These are phyloP conservation scores for Nitzschia sp. DNA, from an alignment of 108 stramenopile genomes.

Conservation along the genomic window DNA sequence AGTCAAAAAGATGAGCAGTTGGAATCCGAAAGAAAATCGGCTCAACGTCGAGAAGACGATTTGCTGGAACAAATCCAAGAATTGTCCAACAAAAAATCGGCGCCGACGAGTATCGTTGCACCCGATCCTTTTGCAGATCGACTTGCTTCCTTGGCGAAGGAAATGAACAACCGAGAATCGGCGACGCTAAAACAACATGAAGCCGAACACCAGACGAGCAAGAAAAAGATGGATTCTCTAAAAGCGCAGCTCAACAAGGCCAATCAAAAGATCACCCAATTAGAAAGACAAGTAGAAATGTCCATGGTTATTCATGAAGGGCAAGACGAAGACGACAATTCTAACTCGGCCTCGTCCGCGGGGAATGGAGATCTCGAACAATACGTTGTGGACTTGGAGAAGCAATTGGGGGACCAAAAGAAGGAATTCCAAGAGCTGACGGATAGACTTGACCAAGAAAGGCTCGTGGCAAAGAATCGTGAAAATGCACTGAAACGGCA, in stretches of 20 bases:
- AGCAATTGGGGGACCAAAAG: neutral
- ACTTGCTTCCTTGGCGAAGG: neutral
- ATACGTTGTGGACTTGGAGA: constrained; percentile 2
- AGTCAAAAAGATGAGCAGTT: neutral
- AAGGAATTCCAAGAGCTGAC: neutral
- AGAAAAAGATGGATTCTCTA: neutral
- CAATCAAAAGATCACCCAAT: neutral
- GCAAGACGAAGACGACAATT: neutral
- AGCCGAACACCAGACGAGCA: neutral
- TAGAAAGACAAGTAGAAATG: neutral
- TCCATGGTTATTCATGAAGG: neutral
- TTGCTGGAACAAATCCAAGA: neutral
- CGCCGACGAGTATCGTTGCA: neutral
- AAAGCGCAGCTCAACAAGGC: neutral
- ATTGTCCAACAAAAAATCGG: neutral
- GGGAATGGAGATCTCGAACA: neutral
- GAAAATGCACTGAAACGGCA: neutral
- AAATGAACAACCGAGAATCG: neutral
- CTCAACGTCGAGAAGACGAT: neutral
- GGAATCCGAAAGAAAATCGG: neutral
- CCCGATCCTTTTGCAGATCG: constrained; percentile 2
- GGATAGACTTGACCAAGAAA: neutral
- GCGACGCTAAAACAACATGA: neutral
- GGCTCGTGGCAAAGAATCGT: constrained; percentile 1
- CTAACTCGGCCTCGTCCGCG: neutral